Base-by-base conservation (phyloP, 2,329 filamentous ascomycete genomes). In the Paraphaeosphaeria minitans region DNA sequence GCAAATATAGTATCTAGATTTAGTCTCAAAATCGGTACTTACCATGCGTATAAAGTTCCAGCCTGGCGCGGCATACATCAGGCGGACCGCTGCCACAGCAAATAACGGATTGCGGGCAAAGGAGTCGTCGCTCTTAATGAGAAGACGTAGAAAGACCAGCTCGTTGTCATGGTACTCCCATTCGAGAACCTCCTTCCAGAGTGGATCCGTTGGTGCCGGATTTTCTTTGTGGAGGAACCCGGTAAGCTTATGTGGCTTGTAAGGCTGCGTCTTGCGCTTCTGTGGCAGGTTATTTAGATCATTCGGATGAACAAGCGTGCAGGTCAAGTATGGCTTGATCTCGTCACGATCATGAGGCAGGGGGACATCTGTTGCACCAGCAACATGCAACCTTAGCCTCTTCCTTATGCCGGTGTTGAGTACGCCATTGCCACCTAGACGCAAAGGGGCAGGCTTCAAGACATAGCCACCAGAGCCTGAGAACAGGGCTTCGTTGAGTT, bases 101-200 rank as follows among this genome's bases (percentile, higher is more conserved):
- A 89, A 82, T 53, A 87, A 83, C 0, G 87, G 86, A 63, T 90
- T 90, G 46, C 77, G 77, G 0, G 85, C 77, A 72, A 86, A 90
- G 61, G 81, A 82, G 59, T 88, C 85, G 59, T 90, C 87, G 63
- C 84, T 87, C 79, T 90, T 90, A 75, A 90, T 81, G 43, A 89
- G 77, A 58, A 90, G 80, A 0, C 88, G 80, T 64, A 90, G 63
- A 65, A 90, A 90, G 0, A 83, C 82, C 49, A 90, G 69, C 70
- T 89, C 87, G 63, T 86, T 88, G 56, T 89, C 87, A 6, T 88
- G 84, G 65, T 85, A 90, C 60, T 87, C 85, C 88, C 88, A 90
- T 67, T 88, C 86, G 9, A 90, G 76, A 14, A 77, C 79, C 72
- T 90, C 86, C 63, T 89, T 82, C 87, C 87, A 90, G 8, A 90